A percentile compares a stretch with the other conserved stretches of the same genome.
Evolutionary conservation across 345 rosid species (phyloP).

Genomic region (Hibiscus trionum): DNA sequence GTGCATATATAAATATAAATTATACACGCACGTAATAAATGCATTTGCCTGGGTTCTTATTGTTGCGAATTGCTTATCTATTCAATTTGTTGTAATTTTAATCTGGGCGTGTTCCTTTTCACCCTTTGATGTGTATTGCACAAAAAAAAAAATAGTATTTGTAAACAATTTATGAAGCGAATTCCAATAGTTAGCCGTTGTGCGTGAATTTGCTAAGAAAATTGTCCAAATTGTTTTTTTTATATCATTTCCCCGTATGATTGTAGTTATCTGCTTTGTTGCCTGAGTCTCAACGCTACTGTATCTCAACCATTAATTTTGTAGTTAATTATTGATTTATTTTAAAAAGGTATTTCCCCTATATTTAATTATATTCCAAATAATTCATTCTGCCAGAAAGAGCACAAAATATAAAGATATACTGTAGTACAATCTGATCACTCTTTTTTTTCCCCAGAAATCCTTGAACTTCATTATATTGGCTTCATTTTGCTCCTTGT

Average conservation of each 20-base stretch:
- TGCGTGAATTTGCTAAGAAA: neutral
- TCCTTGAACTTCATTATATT: neutral
- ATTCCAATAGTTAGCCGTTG: neutral
- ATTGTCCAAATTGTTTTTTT: neutral
- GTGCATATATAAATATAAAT: neutral
- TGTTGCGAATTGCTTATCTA: neutral
- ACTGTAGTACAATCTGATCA: neutral
- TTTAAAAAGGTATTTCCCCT: neutral
- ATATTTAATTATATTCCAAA: neutral
- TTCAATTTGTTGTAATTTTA: neutral
- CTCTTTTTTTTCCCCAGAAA: neutral
- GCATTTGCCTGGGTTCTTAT: neutral
- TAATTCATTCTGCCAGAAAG: neutral
- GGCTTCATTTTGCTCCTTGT: slow-evolving; percentile 10
- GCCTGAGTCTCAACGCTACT: neutral
- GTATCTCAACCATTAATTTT: neutral
- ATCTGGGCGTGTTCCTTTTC: neutral
- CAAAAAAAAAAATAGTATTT: neutral
- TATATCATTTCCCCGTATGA: neutral
- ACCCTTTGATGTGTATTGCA: neutral
- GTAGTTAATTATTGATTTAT: neutral
- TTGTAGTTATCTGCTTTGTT: neutral
- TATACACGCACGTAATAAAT: neutral
- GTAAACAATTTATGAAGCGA: neutral
- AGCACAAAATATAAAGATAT: neutral